These are phyloP conservation scores for Fusarium luffae DNA, from an alignment of 2,329 filamentous ascomycete genomes.

Conservation along the genomic window DNA sequence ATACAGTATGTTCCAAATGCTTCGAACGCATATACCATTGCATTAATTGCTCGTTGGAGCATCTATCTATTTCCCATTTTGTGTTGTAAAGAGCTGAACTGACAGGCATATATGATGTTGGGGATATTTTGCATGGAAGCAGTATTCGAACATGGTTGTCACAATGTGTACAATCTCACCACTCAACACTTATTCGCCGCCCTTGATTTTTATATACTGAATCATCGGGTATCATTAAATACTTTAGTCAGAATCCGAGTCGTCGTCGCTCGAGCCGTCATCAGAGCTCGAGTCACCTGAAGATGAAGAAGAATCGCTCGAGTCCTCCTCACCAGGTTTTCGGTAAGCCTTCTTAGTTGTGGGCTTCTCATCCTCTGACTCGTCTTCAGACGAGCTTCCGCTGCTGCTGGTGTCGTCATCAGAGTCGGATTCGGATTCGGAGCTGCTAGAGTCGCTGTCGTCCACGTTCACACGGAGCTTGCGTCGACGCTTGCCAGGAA, in stretches of 20 bases:
- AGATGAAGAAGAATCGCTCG: conserved; percentile 48
- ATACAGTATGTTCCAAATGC: background rate
- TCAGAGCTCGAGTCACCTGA: conserved; percentile 52
- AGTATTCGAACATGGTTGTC: conserved; percentile 33
- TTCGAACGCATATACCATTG: background rate
- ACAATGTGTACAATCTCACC: conserved; percentile 41
- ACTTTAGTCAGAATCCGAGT: conserved; percentile 40
- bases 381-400: conserved; percentile 51
- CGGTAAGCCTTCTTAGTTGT: conserved; percentile 42
- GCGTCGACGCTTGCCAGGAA: conserved; percentile 59
- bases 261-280: conserved; percentile 42
- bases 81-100: conserved; percentile 19
- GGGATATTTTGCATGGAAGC: conserved; percentile 41
- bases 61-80: conserved; percentile 11
- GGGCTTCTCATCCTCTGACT: conserved; percentile 45
- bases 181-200: conserved; percentile 12
- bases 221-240: conserved; percentile 25
- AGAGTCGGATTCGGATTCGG: conserved; percentile 50
- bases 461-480: conserved; percentile 63
- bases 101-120: conserved; percentile 25
- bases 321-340: conserved; percentile 45
- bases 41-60: conserved; percentile 5
- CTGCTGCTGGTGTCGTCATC: conserved; percentile 50
- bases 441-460: conserved; percentile 54
- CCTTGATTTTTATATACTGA: conserved; percentile 17